Conservation (phyloP, 805 yeast species). For the Saturnispora bothae region DNA sequence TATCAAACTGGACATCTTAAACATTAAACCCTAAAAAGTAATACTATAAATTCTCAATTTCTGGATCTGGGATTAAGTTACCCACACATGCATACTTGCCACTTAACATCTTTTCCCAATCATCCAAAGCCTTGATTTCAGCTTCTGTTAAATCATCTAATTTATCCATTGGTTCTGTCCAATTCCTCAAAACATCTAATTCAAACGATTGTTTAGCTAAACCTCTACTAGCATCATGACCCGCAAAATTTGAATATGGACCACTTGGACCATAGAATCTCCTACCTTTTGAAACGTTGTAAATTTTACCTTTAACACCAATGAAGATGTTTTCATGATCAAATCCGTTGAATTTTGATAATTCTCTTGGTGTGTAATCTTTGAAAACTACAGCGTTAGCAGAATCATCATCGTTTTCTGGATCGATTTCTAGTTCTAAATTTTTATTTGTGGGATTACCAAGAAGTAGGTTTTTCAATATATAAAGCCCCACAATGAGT, state of each 20-base stretch:
- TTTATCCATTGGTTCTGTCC: constrained; percentile 71
- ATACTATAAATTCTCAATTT: constrained; percentile 5
- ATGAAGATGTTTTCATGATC: constrained; percentile 74
- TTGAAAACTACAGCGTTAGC: constrained; percentile 23
- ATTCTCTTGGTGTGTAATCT: constrained; percentile 62
- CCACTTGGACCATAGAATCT: constrained; percentile 94
- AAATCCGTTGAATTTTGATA: constrained; percentile 70
- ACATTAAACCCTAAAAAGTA: background rate
- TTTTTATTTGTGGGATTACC: constrained; percentile 15
- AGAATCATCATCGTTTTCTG: constrained; percentile 9
- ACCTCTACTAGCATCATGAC: constrained; percentile 91
- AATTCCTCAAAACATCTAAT: constrained; percentile 44
- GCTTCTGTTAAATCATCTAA: constrained; percentile 47
- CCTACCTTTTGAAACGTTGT: constrained; percentile 71
- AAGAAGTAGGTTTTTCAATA: constrained; percentile 18
- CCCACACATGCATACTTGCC: constrained; percentile 81
- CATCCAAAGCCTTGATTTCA: constrained; percentile 60
- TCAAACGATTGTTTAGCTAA: constrained; percentile 85
- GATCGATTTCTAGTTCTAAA: constrained; percentile 20
- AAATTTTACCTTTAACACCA: constrained; percentile 79
- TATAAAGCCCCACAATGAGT: constrained; percentile 15
- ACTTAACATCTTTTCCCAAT: constrained; percentile 78
- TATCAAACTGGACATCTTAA: constrained; percentile 26
- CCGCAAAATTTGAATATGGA: constrained; percentile 90
- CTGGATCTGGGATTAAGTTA: constrained; percentile 37